Evolutionary conservation across 1,139 yeast species (phyloP).

Genomic region (Kurtzmaniella quercitrusa): DNA sequence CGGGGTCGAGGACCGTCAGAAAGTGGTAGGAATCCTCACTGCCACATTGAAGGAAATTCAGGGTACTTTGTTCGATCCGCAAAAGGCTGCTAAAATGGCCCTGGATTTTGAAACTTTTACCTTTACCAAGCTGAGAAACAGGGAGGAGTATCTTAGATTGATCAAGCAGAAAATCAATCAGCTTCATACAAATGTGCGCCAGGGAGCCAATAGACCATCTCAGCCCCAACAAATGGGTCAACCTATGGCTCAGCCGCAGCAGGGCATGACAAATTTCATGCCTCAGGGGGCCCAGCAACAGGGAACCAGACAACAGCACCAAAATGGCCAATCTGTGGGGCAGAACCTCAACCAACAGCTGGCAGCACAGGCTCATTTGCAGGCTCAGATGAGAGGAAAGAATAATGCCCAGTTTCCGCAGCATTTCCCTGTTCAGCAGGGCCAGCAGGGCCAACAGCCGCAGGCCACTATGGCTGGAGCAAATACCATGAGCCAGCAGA

Average conservation of each 20-base stretch:
- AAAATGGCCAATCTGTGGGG: slow-evolving; percentile 4
- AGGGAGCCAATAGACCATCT: not conserved
- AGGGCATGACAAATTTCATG: not conserved
- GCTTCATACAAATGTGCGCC: slow-evolving; percentile 22
- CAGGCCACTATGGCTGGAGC: slow-evolving; percentile 1
- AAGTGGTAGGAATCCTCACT: slow-evolving; percentile 38
- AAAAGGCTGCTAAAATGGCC: slow-evolving; percentile 39
- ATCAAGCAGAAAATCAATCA: slow-evolving; percentile 41
- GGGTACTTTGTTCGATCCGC: slow-evolving; percentile 32
- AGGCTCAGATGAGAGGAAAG: slow-evolving; percentile 6
- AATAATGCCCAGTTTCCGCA: slow-evolving; percentile 6
- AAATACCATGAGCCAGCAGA: not conserved
- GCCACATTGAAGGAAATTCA: slow-evolving; percentile 39
- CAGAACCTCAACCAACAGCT: slow-evolving; percentile 8
- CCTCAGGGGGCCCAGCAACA: slow-evolving; percentile 6
- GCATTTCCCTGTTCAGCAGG: slow-evolving; percentile 7
- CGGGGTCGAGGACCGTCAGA: slow-evolving; percentile 38
- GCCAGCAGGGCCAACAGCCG: slow-evolving; percentile 9
- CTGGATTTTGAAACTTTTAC: slow-evolving; percentile 44
- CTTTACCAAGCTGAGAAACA: slow-evolving; percentile 33
- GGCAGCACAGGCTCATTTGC: slow-evolving; percentile 1
- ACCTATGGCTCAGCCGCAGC: slow-evolving; percentile 5
- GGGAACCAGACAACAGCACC: slow-evolving; percentile 6
- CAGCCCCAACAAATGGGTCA: slow-evolving; percentile 7
- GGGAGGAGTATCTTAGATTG: slow-evolving; percentile 38